phyloP scores from a whole-genome alignment of 257 asterid genomes.

The Asclepias syriaca region DNA sequence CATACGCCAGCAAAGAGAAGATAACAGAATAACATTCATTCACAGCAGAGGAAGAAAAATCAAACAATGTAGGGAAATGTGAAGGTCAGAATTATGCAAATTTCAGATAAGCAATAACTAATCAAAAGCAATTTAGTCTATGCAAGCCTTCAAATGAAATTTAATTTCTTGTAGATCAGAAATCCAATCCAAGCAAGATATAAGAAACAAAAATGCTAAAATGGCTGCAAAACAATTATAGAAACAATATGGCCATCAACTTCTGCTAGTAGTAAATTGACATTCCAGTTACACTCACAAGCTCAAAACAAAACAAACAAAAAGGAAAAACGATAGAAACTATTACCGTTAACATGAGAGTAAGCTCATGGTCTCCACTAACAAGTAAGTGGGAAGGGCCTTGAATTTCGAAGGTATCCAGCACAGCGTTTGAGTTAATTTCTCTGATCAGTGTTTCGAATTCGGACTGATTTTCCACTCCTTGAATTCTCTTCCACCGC shows the following conservation, averaged over 20 bases:
- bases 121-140: background rate
- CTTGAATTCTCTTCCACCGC: constrained; percentile 46
- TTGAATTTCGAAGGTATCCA: constrained; percentile 48
- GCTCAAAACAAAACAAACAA: background rate
- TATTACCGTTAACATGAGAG: constrained; percentile 58
- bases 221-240: no score
- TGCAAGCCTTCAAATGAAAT: background rate
- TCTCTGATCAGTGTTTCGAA: constrained; percentile 47
- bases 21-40: background rate
- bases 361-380: constrained; percentile 44
- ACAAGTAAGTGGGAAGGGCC: constrained; percentile 68
- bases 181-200: background rate
- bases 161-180: background rate
- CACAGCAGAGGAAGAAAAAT: background rate
- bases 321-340: background rate
- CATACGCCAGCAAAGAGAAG: background rate
- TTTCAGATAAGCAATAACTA: background rate
- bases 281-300: background rate
- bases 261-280: no score
- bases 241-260: no score
- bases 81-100: no score
- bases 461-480: constrained; percentile 14
- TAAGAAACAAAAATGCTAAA: background rate
- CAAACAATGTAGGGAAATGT: background rate
- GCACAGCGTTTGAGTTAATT: constrained; percentile 36